These are phyloP conservation scores for Nakazawaea ambrosiae DNA, from an alignment of 805 yeast genomes.

Conservation along the genomic window DNA sequence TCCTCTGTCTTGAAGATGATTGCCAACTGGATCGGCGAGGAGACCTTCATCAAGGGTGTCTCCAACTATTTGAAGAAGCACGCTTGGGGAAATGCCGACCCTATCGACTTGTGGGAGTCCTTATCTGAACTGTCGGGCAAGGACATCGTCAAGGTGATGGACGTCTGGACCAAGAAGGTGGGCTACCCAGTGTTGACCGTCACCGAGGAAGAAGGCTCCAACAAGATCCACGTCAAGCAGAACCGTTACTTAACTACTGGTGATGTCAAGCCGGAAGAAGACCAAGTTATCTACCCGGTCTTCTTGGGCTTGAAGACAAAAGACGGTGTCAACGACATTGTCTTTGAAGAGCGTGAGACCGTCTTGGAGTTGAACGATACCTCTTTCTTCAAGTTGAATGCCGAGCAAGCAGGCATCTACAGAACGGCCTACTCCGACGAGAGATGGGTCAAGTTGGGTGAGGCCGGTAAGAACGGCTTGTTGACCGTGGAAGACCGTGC, in stretches of 20 bases:
- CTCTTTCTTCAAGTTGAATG: conserved; percentile 60
- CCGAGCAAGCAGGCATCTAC: conserved; percentile 68
- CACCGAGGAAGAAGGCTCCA: conserved; percentile 50
- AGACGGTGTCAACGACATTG: conserved; percentile 53
- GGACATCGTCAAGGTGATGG: conserved; percentile 68
- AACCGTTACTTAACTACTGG: conserved; percentile 71
- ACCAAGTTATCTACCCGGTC: conserved; percentile 61
- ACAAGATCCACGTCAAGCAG: conserved; percentile 53
- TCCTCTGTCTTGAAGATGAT: conserved; percentile 76
- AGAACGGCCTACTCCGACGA: conserved; percentile 64
- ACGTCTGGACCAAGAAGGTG: conserved; percentile 71
- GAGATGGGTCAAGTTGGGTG: conserved; percentile 64
- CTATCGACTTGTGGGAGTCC: conserved; percentile 73
- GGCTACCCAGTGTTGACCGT: conserved; percentile 74
- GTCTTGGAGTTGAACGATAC: conserved; percentile 38
- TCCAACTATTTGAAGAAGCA: conserved; percentile 70
- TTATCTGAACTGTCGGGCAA: conserved; percentile 63
- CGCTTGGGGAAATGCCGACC: conserved; percentile 70
- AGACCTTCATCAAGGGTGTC: conserved; percentile 70
- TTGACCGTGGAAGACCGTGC: conserved; percentile 72
- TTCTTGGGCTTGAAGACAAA: conserved; percentile 57
- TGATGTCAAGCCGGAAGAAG: conserved; percentile 72
- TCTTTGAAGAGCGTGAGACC: conserved; percentile 37
- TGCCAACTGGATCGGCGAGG: conserved; percentile 74
- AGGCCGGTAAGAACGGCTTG: conserved; percentile 46